These are phyloP conservation scores for Melampsora occidentalis DNA, from an alignment of 1,284 basidiomycete genomes.

Conservation along the genomic window DNA sequence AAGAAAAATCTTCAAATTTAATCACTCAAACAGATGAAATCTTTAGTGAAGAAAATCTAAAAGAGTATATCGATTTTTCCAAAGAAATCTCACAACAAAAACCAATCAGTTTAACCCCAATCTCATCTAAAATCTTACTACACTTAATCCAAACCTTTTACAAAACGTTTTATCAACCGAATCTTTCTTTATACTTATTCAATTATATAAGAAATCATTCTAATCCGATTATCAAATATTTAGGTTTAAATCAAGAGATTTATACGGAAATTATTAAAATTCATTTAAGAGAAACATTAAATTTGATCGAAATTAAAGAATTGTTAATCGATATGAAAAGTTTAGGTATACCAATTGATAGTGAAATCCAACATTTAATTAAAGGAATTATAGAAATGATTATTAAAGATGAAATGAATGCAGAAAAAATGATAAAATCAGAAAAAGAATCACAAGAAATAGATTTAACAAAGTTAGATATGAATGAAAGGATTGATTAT, in stretches of 20 bases:
- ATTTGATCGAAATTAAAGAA: constrained; percentile 15
- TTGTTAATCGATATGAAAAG: constrained; percentile 29
- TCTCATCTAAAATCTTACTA: constrained; percentile 19
- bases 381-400: constrained; percentile 5
- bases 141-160: constrained; percentile 21
- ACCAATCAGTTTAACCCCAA: constrained; percentile 20
- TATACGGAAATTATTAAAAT: constrained; percentile 9
- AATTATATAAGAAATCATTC: constrained; percentile 18
- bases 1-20: neutral
- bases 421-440: neutral
- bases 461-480: too few species aligned
- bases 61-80: neutral
- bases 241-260: constrained; percentile 22
- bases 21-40: neutral
- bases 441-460: too few species aligned
- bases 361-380: constrained; percentile 14
- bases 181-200: constrained; percentile 24
- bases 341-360: constrained; percentile 19
- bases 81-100: neutral
- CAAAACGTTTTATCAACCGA: constrained; percentile 3
- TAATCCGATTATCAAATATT: constrained; percentile 19
- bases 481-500: too few species aligned
- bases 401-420: constrained; percentile 24
- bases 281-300: neutral
- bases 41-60: neutral